Percentiles rank a stretch among this genome's conserved stretches.
Conservation (phyloP, 345 rosid species). For the Carallia pectinifolia region DNA sequence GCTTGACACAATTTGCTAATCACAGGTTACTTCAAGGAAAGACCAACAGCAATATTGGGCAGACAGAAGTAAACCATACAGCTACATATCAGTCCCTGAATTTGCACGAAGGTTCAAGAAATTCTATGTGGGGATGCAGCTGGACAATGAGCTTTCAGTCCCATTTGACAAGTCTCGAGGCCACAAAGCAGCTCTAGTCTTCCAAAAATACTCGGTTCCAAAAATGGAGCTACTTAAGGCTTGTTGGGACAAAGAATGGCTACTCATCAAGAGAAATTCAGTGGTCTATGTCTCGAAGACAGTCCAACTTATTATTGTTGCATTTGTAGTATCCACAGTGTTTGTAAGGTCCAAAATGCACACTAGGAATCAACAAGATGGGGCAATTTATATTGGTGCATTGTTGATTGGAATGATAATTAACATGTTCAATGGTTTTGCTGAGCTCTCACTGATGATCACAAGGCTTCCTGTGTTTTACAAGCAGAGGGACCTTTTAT, state of each 20-base stretch:
- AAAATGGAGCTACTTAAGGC: constrained; percentile 43
- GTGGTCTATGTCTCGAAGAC: constrained; percentile 44
- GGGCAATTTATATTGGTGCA: constrained; percentile 44
- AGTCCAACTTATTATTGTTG: constrained; percentile 27
- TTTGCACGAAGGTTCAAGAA: constrained; percentile 31
- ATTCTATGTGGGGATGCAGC: constrained; percentile 27
- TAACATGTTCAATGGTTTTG: constrained; percentile 43
- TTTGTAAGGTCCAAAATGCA: constrained; percentile 33
- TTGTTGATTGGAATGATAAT: constrained; percentile 30
- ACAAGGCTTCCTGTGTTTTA: constrained; percentile 41
- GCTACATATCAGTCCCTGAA: constrained; percentile 36
- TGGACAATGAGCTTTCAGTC: constrained; percentile 29
- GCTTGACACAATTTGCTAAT: neutral
- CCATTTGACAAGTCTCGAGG: constrained; percentile 27
- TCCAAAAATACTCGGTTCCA: constrained; percentile 30
- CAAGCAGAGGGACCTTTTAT: constrained; percentile 40
- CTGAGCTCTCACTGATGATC: constrained; percentile 44
- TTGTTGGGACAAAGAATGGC: constrained; percentile 46
- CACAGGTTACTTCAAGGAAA: constrained; percentile 45
- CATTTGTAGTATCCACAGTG: constrained; percentile 35
- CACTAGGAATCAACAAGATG: constrained; percentile 20
- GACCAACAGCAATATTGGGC: constrained; percentile 54
- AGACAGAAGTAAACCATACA: constrained; percentile 26
- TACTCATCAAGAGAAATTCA: constrained; percentile 46
- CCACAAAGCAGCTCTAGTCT: constrained; percentile 27